phyloP scores from a whole-genome alignment of 768 basidiomycete species.

The Naganishia friedmannii region DNA sequence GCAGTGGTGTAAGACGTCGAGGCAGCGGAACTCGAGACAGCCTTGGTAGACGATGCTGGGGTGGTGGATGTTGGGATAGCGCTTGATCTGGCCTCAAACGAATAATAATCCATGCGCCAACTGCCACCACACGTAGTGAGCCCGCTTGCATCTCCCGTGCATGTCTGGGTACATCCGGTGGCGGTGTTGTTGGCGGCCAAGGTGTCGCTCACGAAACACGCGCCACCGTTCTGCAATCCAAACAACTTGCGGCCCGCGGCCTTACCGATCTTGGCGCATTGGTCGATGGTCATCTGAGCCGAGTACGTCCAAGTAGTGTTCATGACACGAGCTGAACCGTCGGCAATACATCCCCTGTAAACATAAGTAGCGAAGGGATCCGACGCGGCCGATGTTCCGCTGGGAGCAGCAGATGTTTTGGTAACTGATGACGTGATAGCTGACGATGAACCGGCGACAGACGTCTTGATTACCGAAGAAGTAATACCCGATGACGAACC shows the following conservation, averaged over 20 bases:
- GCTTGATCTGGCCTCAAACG: no score
- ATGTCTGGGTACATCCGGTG: background rate
- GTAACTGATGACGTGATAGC: background rate
- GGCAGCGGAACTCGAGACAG: background rate
- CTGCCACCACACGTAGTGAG: conserved; percentile 10
- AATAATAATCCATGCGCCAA: no score
- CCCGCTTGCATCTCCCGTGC: background rate
- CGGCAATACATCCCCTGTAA: conserved; percentile 17
- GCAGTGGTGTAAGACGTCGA: background rate
- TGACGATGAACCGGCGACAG: background rate
- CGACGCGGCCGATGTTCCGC: background rate
- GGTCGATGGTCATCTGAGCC: conserved; percentile 3
- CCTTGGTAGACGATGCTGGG: background rate
- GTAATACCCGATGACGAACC: no score
- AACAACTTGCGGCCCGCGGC: conserved; percentile 3
- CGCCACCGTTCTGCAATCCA: conserved; percentile 8
- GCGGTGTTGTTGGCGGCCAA: background rate
- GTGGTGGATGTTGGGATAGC: background rate
- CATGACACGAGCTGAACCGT: conserved; percentile 6
- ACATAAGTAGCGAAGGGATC: conserved; percentile 18
- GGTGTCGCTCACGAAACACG: background rate
- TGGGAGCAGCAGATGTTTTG: background rate
- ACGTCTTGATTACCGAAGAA: background rate
- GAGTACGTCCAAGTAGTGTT: conserved; percentile 1
- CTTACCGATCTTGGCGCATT: conserved; percentile 4